Conservation (phyloP, 805 yeast genomes). For the Wickerhamiella shivajii region DNA sequence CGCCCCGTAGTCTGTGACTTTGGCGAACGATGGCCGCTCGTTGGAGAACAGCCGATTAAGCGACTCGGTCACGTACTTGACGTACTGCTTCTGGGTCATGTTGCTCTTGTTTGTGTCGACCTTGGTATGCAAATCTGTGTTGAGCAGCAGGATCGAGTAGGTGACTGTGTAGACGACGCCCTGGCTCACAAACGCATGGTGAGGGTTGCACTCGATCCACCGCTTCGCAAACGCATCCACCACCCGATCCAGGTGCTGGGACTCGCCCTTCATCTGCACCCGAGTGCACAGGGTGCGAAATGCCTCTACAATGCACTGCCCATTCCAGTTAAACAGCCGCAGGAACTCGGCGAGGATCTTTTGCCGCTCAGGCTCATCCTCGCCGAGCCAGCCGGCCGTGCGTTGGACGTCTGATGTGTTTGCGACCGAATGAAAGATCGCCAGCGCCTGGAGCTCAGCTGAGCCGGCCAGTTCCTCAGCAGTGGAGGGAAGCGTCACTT, state of each 20-base stretch:
- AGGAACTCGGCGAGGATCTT: slow-evolving; percentile 27
- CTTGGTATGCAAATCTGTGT: slow-evolving; percentile 60
- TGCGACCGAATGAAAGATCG: slow-evolving; percentile 11
- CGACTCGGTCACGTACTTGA: slow-evolving; percentile 37
- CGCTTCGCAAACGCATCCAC: slow-evolving; percentile 51
- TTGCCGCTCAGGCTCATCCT: slow-evolving; percentile 3
- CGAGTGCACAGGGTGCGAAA: slow-evolving; percentile 47
- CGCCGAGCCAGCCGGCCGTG: slow-evolving; percentile 11
- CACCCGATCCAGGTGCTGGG: slow-evolving; percentile 65
- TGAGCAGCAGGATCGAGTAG: slow-evolving; percentile 55
- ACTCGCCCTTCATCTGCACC: slow-evolving; percentile 67
- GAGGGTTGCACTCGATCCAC: slow-evolving; percentile 39
- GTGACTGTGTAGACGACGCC: slow-evolving; percentile 55
- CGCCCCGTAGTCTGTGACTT: slow-evolving; percentile 9
- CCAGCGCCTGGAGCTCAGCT: slow-evolving; percentile 8
- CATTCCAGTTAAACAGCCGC: slow-evolving; percentile 30
- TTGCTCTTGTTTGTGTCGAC: slow-evolving; percentile 24
- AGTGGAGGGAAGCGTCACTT: slow-evolving; percentile 3
- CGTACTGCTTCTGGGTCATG: slow-evolving; percentile 31
- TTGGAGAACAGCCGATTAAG: slow-evolving; percentile 22
- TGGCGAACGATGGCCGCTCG: slow-evolving; percentile 7
- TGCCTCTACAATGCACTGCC: slow-evolving; percentile 38
- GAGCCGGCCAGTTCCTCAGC: slow-evolving; percentile 7
- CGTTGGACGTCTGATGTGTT: slow-evolving; percentile 7
- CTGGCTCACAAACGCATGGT: slow-evolving; percentile 34